These are phyloP conservation scores for Globisporangium recalcitrans DNA, from an alignment of 352 stramenopile genomes.

Conservation along the genomic window DNA sequence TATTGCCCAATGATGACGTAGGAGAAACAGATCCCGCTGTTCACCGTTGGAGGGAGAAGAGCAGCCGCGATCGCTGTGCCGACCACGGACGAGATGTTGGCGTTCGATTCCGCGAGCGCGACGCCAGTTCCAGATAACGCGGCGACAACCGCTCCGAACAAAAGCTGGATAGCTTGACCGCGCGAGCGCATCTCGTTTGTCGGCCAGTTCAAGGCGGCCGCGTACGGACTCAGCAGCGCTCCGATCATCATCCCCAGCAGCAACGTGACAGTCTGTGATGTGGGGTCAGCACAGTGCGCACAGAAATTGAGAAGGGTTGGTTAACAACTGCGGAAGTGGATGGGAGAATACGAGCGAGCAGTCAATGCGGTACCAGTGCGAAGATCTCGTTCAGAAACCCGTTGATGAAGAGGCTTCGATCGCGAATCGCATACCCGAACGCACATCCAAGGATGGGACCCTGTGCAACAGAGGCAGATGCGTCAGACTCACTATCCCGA, in stretches of 20 bases:
- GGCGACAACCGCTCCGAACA: constrained; percentile 79
- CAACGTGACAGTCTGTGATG: constrained; percentile 58
- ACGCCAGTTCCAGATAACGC: constrained; percentile 72
- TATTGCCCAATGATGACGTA: constrained; percentile 84
- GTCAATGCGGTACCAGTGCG: constrained; percentile 42
- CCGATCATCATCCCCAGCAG: constrained; percentile 80
- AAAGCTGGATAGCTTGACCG: constrained; percentile 68
- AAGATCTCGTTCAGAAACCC: constrained; percentile 81
- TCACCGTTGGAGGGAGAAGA: constrained; percentile 80
- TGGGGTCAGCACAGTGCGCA: background rate
- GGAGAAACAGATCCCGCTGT: constrained; percentile 82
- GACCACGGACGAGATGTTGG: constrained; percentile 88
- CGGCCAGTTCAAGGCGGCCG: constrained; percentile 70
- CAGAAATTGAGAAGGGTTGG: background rate
- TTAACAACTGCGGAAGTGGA: background rate
- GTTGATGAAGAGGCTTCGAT: constrained; percentile 81
- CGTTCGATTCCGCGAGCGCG: constrained; percentile 79
- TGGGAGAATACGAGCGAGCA: background rate
- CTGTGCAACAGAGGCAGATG: constrained; percentile 14
- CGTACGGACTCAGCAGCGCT: constrained; percentile 73
- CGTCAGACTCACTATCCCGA: background rate
- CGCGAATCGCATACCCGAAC: constrained; percentile 75
- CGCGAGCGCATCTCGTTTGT: constrained; percentile 79
- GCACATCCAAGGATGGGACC: constrained; percentile 79
- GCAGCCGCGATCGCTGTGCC: constrained; percentile 81